Conservation (phyloP, 2,329 filamentous ascomycete species). For the Knufia petricola region DNA sequence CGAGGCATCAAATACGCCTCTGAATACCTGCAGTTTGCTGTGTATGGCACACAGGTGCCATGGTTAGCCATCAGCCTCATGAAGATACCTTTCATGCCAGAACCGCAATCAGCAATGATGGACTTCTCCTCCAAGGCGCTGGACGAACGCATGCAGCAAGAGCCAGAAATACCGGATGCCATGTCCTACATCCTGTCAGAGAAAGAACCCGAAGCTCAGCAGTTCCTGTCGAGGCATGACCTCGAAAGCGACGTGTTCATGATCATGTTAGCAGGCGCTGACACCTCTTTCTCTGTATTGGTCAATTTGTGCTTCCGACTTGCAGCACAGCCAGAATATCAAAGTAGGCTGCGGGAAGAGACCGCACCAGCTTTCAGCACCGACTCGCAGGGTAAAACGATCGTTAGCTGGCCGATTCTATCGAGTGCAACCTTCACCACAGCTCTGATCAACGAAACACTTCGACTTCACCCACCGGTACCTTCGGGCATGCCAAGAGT, state of each 20-base stretch:
- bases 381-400: not conserved
- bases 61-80: conserved; percentile 4
- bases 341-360: conserved; percentile 27
- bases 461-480: conserved; percentile 35
- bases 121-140: not conserved
- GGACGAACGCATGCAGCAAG: not conserved
- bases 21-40: not conserved
- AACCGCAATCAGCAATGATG: conserved; percentile 2
- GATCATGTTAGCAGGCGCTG: conserved; percentile 8
- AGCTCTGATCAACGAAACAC: conserved; percentile 36
- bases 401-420: not conserved
- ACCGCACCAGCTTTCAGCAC: conserved; percentile 11
- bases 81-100: conserved; percentile 6
- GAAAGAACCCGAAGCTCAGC: conserved; percentile 5
- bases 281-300: conserved; percentile 4
- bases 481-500: conserved; percentile 33
- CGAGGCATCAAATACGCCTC: conserved; percentile 2
- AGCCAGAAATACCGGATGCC: not conserved
- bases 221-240: conserved; percentile 4
- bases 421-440: conserved; percentile 26
- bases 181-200: conserved; percentile 5
- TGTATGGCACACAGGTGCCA: conserved; percentile 3
- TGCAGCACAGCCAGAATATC: conserved; percentile 25
- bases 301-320: conserved; percentile 7
- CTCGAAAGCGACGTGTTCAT: conserved; percentile 6